Evolutionary conservation across 352 stramenopile species (phyloP).

Genomic region (Phytopythium ostracodes): DNA sequence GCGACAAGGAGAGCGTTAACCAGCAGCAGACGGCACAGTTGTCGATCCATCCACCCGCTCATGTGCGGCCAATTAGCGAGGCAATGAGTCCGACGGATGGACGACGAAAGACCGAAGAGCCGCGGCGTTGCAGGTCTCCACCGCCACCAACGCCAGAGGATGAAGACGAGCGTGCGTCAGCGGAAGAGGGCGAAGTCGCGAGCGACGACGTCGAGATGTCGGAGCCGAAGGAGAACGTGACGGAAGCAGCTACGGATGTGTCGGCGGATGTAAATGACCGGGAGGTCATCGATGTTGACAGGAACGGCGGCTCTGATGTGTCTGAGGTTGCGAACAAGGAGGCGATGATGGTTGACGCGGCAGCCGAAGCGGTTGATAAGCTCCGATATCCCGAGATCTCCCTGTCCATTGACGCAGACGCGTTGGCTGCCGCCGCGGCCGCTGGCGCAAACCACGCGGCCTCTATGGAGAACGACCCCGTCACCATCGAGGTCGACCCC

Average conservation of each 20-base stretch:
- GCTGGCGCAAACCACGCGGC: not conserved
- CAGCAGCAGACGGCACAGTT: not conserved
- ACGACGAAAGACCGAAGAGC: not conserved
- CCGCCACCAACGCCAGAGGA: not conserved
- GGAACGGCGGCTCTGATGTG: not conserved
- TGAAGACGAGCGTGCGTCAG: not conserved
- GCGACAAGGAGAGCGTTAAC: not conserved
- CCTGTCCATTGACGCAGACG: not conserved
- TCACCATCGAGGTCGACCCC: not conserved
- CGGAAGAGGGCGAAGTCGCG: not conserved
- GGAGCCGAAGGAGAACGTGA: not conserved
- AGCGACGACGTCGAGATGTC: conserved; percentile 2
- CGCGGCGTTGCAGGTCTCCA: not conserved
- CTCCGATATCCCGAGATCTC: not conserved
- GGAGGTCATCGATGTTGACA: not conserved
- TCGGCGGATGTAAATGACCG: not conserved
- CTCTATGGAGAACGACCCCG: not conserved
- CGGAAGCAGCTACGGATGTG: not conserved
- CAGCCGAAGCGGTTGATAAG: not conserved
- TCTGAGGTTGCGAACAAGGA: not conserved
- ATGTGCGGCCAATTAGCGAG: not conserved
- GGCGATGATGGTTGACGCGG: not conserved
- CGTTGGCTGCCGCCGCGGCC: not conserved
- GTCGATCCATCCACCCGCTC: not conserved
- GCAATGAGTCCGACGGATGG: conserved; percentile 5